phyloP scores from a whole-genome alignment of 1,284 basidiomycete genomes.

The Apiotrichum akiyoshidainum region DNA sequence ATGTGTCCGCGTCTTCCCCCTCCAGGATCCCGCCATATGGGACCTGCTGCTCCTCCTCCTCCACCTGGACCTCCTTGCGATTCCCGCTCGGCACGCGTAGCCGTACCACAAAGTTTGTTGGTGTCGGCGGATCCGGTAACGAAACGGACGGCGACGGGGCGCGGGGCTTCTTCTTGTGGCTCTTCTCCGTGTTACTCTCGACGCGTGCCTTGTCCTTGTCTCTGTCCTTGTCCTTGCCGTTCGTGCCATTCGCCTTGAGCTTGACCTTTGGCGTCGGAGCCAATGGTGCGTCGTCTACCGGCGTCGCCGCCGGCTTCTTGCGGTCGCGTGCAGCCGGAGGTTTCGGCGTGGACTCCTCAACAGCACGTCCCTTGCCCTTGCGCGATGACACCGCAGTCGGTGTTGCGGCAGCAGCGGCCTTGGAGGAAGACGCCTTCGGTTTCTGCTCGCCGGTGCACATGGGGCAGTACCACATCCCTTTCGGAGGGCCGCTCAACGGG shows the following conservation, averaged over 20 bases:
- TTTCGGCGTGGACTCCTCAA: constrained; percentile 8
- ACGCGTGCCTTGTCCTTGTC: constrained; percentile 1
- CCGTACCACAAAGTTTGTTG: constrained; percentile 22
- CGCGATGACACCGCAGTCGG: constrained; percentile 2
- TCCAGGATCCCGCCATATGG: constrained; percentile 78
- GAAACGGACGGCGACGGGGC: not conserved
- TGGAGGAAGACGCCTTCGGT: constrained; percentile 1
- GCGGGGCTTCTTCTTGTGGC: not conserved
- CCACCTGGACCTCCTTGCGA: constrained; percentile 31
- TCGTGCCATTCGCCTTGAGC: constrained; percentile 8
- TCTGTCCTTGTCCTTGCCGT: constrained; percentile 13
- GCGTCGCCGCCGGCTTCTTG: constrained; percentile 1
- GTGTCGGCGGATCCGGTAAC: constrained; percentile 1
- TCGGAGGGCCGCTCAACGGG: constrained; percentile 65
- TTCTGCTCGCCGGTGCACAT: constrained; percentile 18
- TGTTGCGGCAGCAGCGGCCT: constrained; percentile 6
- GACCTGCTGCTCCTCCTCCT: constrained; percentile 47
- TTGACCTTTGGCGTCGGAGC: constrained; percentile 12
- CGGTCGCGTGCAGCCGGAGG: constrained; percentile 1
- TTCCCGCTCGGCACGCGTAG: constrained; percentile 32
- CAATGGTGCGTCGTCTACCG: not conserved
- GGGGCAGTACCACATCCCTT: constrained; percentile 56
- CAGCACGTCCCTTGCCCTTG: constrained; percentile 19
- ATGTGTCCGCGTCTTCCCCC: constrained; percentile 69
- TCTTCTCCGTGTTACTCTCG: not conserved